Base-by-base conservation (phyloP, 768 basidiomycete species). In the Tulasnella sp. region DNA sequence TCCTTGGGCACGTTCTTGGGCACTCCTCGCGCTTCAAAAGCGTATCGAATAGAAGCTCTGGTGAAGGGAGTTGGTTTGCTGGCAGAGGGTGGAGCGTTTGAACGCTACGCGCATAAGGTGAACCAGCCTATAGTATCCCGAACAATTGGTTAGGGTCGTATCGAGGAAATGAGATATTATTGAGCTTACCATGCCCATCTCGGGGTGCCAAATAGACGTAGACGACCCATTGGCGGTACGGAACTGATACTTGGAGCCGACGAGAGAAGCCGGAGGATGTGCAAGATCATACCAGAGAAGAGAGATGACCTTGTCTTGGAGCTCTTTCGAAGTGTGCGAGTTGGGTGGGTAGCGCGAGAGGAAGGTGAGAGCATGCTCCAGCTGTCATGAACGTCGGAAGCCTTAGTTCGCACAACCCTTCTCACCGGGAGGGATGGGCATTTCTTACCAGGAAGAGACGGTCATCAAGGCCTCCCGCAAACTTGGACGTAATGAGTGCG, bases 321-420 rank as follows among this genome's bases (percentile, higher is more conserved):
- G 81, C 58, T 85, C 82, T 84, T 88, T 84, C 85, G 89, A 84
- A 16, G 86, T 16, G 24, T 80, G 14, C 4, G 62, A 82, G 31
- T 90, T 89, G 8, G 88, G 86, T 31, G 90, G 89, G 73, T 92
- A 86, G 10, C 87, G 86, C 3, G 93, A 89, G 76, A 94, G 87
- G 80, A 92, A 89, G 5, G 87, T 88, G 31, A 95, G 86, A 16
- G 90, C 86, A 82, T 94, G 88, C 82, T 95, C 94, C 48, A 95
- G 90, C 80, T 80, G n/a, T 38, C 14, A 58, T 12, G 38, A 52
- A 5, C 10, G 27, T 38, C 46, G 10, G 36, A 18, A 3, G 10
- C 8, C 14, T 21, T 2, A 40, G n/a, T 76, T 12, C 31, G 39
- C 75, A 27, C 18, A 10, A n/a, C n/a, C n/a, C 75, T 19, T 48